Base-by-base conservation (phyloP, 306 rosid species). In the Sesbania bispinosa region DNA sequence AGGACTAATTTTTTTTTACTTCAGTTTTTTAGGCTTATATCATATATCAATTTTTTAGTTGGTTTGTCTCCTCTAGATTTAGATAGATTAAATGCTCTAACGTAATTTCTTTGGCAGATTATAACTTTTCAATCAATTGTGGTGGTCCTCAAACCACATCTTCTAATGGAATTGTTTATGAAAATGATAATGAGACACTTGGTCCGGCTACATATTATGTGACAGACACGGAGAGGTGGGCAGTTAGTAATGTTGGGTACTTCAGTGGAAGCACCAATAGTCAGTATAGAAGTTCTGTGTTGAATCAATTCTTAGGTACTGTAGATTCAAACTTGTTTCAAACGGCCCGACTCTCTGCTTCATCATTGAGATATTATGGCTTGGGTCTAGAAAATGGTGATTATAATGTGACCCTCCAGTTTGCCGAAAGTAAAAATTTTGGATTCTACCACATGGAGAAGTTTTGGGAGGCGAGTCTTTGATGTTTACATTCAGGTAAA, bases 291-390 rank as follows among this genome's bases (percentile, higher is more conserved):
- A 65, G 42, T 32, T 26, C 0, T 23, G 64, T 76, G 0, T 1
- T 35, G 26, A 39, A 79, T 20, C 77, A 79, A 46, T 71, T 77
- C 69, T 8, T 33, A 23, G 80, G 53, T 45, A 54, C 80, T 50
- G 36, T 71, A 11, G 67, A 79, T 20, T 11, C 85, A 4, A 86
- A 81, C 29, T 59, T 87, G 13, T 87, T 81, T 41, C 85, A 87
- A 62, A 79, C 88, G 46, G 75, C 82, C 10, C 77, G 91, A 16
- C 29, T 84, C 27, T 87, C 91, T 42, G 78, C 88, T 73, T 87
- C 88, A 54, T 87, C 91, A 36, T 50, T 87, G 32, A 76, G 91
- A 82, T 84, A 87, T 69, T 84, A 77, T 62, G 88, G 91, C 14
- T 27, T 84, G 50, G 86, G 91, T 32, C 85, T 84, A 30, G 55